Evolutionary conservation across 2,329 filamentous ascomycete genomes (phyloP), one percentile per base, ranked within the genome.

Genomic region (Corniculantispora saksenae): DNA sequence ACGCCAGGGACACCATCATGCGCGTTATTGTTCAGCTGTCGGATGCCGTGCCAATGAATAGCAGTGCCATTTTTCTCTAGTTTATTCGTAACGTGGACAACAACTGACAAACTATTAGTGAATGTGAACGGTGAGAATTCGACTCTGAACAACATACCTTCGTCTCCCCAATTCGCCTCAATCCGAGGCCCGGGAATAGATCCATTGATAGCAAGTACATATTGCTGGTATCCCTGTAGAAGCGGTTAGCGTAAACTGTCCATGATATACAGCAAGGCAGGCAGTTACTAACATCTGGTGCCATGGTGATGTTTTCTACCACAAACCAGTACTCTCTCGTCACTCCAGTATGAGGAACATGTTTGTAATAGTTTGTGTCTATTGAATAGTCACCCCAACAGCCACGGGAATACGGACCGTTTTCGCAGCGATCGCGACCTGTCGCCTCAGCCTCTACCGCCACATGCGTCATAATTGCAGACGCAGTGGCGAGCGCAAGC

Each of bases 41-140:
- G 82, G 38, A 90, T 77, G 27, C 86, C 88, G 70, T 90, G 87
- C 77, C 82, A 90, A 71, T 90, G 87, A 23, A 89, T 83, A 17
- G 80, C 81, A 12, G 86, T 89, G 40, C 86, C 86, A 67, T 90
- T 89, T 17, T 60, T 76, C 1, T 72, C 73, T 71, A 89, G 90
- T 38, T 77, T 83, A 5, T 90, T 81, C 59, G 84, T 84, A 17
- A 87, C 74, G n/a, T 75, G 71, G 8, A 88, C 77, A 15, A 55
- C 48, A 38, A 63, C 53, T 43, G 67, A 27, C 7, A 2, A 5
- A 27, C 12, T 27, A 7, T 51, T 29, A 51, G 48, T 29, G 21
- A 19, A 12, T 29, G 15, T 29, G 21, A 13, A 43, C 4, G 5
- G 3, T 29, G 8, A 17, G 3, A 27, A 23, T 19, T 27, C 25